Evolutionary conservation across 257 asterid species (phyloP).

Genomic region (Thymus quinquecostatus): DNA sequence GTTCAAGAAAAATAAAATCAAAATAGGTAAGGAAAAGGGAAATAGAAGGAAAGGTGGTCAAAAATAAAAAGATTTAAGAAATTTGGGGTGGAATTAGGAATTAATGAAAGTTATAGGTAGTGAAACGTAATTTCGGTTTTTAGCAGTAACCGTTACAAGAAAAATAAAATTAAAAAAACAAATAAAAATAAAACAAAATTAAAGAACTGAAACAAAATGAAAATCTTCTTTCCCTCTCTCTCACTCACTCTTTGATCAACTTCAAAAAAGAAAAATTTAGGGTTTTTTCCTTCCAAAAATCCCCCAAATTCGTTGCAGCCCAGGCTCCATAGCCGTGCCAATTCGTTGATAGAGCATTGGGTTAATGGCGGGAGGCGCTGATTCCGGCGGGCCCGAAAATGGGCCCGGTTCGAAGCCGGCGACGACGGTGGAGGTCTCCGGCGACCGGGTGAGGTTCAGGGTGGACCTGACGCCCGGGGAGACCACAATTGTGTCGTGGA

Average conservation of each 20-base stretch:
- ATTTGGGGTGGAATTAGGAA: slow-evolving; percentile 7
- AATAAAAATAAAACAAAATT: neutral
- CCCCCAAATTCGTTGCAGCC: slow-evolving; percentile 17
- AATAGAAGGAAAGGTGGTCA: no score
- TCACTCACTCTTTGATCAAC: slow-evolving; percentile 33
- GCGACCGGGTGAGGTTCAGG: slow-evolving; percentile 69
- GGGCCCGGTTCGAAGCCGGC: slow-evolving; percentile 43
- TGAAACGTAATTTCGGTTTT: slow-evolving; percentile 19
- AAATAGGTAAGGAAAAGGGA: no score
- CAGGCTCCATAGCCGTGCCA: slow-evolving; percentile 15
- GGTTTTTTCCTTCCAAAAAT: slow-evolving; percentile 35
- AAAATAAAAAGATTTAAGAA: neutral
- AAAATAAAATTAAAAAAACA: neutral
- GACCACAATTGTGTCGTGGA: slow-evolving; percentile 93
- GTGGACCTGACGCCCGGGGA: slow-evolving; percentile 81
- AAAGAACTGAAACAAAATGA: neutral
- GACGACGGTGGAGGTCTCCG: slow-evolving; percentile 50
- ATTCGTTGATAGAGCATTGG: slow-evolving; percentile 14
- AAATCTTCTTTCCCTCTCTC: slow-evolving; percentile 27
- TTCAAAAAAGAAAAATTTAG: slow-evolving; percentile 25
- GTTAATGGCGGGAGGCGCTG: slow-evolving; percentile 43
- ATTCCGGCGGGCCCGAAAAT: slow-evolving; percentile 38
- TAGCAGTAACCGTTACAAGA: slow-evolving; percentile 30
- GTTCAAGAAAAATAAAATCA: no score
- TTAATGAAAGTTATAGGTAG: neutral